A percentile compares a stretch with the other conserved stretches of the same genome.
Conservation (phyloP, 2,329 filamentous ascomycete genomes). For the Stagonosporopsis rhizophila region DNA sequence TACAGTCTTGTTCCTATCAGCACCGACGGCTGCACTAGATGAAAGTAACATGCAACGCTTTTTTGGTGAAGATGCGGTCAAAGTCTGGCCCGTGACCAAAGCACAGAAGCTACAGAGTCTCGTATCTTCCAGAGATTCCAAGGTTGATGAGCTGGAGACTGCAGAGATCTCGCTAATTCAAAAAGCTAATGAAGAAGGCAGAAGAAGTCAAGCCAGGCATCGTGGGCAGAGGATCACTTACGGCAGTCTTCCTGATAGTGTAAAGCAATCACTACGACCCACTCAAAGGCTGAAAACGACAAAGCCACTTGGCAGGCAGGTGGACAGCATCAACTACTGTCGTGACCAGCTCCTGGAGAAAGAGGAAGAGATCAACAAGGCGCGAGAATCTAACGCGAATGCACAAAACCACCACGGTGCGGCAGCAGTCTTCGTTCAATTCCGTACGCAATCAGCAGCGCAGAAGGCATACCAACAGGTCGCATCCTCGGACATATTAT, state of each 20-base stretch:
- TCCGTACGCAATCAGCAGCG: constrained; percentile 79
- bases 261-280: constrained; percentile 67
- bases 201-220: constrained; percentile 66
- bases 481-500: constrained; percentile 58
- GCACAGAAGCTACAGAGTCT: constrained; percentile 78
- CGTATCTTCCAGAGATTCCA: constrained; percentile 81
- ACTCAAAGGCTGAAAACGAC: constrained; percentile 44
- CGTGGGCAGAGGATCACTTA: constrained; percentile 56
- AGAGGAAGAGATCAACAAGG: constrained; percentile 72
- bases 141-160: constrained; percentile 80
- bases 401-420: constrained; percentile 65
- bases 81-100: constrained; percentile 83
- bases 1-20: constrained; percentile 87
- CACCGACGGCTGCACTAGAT: constrained; percentile 79
- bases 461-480: constrained; percentile 79
- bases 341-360: constrained; percentile 78
- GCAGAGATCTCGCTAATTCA: constrained; percentile 88
- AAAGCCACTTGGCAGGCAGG: constrained; percentile 78
- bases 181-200: constrained; percentile 75
- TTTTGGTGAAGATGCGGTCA: constrained; percentile 81
- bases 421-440: constrained; percentile 89
- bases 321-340: constrained; percentile 93
- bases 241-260: constrained; percentile 60
- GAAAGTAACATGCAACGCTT: constrained; percentile 78
- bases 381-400: constrained; percentile 70